Evolutionary conservation across 2,329 filamentous ascomycete genomes (phyloP), one percentile per base, ranked within the genome.

Genomic region (Hysterium pulicare): DNA sequence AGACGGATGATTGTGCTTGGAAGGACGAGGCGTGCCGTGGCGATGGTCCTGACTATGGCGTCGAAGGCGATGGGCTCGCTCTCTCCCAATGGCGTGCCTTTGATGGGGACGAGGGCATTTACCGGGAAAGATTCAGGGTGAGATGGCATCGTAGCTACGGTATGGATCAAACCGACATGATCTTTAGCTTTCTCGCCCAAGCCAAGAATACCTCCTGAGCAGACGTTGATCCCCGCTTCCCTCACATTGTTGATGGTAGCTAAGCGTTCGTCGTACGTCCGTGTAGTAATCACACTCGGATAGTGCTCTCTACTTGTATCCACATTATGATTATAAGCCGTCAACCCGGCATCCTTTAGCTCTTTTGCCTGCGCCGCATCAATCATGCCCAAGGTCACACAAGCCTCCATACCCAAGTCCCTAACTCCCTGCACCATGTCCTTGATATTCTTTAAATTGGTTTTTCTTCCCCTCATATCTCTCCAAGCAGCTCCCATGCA

Each of bases 401-500:
- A 95, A 6, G 83, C 84, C 67, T 95, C 90, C 87, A 95, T 91
- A 36, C 84, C 87, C 77, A 95, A 77, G 1, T 70, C 84, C 20
- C 84, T 78, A 16, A 95, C 87, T 1, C 89, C 89, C 42, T 81
- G 76, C 3, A 95, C 82, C 90, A 95, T 95, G 40, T 79, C 81
- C 59, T 87, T 87, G 66, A 95, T 84, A 66, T 93, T 93, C 68
- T 83, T 83, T 40, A 95, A 71, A 50, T 82, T 84, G 33, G 85
- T 88, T 70, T 90, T 93, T 51, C 90, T 85, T 15, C 90, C 90
- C 11, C 87, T 84, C 90, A 95, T 95, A 68, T 95, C 90, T 28
- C 90, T 76, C 90, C 90, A 95, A 0, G 90, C 90, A 3, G 90
- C 90, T 7, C 90, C 90, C 89, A 95, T 95, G 71, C 90, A 95